Percentiles rank a stretch among this genome's conserved stretches.
phyloP scores from a whole-genome alignment of 257 asterid genomes.

The Plectranthus barbatus region DNA sequence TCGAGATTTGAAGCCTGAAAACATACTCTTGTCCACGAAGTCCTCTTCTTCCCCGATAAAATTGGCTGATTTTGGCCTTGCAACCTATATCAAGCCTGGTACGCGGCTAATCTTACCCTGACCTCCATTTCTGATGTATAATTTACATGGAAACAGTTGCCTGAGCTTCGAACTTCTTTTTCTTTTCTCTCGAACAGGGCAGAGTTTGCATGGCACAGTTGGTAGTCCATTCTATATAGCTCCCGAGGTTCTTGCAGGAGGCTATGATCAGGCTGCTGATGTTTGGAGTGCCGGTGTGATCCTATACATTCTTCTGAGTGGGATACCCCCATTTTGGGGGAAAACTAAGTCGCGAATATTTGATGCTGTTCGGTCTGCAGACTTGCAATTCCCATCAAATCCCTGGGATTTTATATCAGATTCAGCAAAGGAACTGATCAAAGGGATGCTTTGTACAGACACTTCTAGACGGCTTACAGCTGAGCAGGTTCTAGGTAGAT shows the following conservation, averaged over 20 bases:
- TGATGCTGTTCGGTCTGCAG: conserved; percentile 48
- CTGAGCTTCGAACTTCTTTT: not conserved
- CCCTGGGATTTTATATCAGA: conserved; percentile 39
- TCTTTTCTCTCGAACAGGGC: conserved; percentile 21
- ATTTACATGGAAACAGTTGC: not conserved
- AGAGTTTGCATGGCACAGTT: conserved; percentile 43
- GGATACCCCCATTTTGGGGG: conserved; percentile 63
- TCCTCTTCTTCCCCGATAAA: conserved; percentile 35
- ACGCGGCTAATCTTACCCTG: not conserved
- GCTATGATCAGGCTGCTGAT: conserved; percentile 47
- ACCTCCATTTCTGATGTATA: not conserved
- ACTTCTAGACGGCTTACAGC: conserved; percentile 39
- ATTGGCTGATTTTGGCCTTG: conserved; percentile 59
- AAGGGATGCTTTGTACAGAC: conserved; percentile 37
- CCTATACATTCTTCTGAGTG: conserved; percentile 52
- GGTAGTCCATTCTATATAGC: conserved; percentile 63
- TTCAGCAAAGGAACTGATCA: conserved; percentile 43
- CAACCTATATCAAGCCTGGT: conserved; percentile 38
- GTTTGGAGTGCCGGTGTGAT: conserved; percentile 65
- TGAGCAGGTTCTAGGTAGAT: conserved; percentile 41
- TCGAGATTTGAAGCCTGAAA: conserved; percentile 56
- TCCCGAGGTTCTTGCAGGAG: conserved; percentile 50
- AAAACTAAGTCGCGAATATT: conserved; percentile 48
- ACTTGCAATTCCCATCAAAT: conserved; percentile 35
- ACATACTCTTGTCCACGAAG: conserved; percentile 34